phyloP scores from a whole-genome alignment of 306 rosid genomes.

The Alnus glutinosa region DNA sequence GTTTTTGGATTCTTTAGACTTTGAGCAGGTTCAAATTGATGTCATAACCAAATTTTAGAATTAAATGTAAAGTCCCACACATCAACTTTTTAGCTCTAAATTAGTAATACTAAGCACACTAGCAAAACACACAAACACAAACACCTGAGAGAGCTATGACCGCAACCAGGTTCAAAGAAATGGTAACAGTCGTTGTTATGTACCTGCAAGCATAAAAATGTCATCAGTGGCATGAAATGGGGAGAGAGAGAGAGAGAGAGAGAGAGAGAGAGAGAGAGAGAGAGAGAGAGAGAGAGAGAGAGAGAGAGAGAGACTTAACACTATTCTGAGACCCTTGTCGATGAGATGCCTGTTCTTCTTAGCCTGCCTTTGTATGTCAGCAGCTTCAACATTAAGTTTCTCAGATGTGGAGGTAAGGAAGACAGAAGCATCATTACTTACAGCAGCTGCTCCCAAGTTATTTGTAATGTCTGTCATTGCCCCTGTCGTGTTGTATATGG shows the following conservation, averaged over 20 bases:
- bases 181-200: conserved; percentile 40
- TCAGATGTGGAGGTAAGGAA: conserved; percentile 44
- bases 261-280: not conserved
- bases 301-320: conserved; percentile 34
- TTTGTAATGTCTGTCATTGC: conserved; percentile 40
- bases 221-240: not conserved
- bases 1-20: not conserved
- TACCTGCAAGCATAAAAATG: conserved; percentile 53
- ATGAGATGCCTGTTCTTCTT: conserved; percentile 40
- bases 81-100: not conserved
- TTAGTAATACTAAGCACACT: not conserved
- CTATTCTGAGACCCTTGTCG: conserved; percentile 42
- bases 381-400: conserved; percentile 45
- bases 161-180: conserved; percentile 51
- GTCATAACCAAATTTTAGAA: not conserved
- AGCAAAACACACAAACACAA: not conserved
- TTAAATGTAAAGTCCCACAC: not conserved
- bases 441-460: conserved; percentile 35
- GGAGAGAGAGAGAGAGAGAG: not conserved
- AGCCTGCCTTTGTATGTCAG: conserved; percentile 46
- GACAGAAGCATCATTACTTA: conserved; percentile 18
- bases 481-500: conserved; percentile 54
- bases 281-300: not conserved
- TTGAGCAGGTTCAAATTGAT: not conserved
- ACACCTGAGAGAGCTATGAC: conserved; percentile 58